These are phyloP conservation scores for Nakaseomyces nivariensis DNA, from an alignment of 1,139 yeast species.

Conservation along the genomic window DNA sequence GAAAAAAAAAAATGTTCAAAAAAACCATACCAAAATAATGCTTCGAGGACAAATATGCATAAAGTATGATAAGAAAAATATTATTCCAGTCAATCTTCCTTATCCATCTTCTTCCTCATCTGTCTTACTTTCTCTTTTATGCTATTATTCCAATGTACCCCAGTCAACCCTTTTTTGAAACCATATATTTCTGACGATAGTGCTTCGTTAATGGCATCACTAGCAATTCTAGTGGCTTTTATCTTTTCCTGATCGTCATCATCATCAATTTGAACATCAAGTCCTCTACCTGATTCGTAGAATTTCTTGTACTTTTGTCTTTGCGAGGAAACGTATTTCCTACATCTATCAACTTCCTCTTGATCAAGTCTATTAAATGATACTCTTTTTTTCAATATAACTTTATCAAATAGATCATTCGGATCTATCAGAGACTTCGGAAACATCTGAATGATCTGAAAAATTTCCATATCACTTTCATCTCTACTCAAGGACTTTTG, in stretches of 20 bases:
- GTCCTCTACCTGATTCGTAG: constrained; percentile 2
- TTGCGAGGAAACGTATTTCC: constrained; percentile 64
- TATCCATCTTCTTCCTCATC: constrained; percentile 23
- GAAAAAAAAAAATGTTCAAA: too few species aligned
- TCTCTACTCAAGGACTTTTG: constrained; percentile 10
- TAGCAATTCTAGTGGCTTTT: constrained; percentile 13
- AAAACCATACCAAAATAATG: neutral
- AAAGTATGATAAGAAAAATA: neutral
- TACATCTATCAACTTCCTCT: constrained; percentile 67
- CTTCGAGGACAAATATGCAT: too few species aligned
- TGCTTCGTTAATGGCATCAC: constrained; percentile 26
- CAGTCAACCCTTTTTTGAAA: constrained; percentile 31
- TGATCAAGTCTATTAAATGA: constrained; percentile 72
- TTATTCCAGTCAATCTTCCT: neutral
- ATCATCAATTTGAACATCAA: neutral
- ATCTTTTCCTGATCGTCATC: constrained; percentile 1
- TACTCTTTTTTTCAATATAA: constrained; percentile 60
- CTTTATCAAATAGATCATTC: constrained; percentile 54
- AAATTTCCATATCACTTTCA: constrained; percentile 72
- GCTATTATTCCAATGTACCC: constrained; percentile 35
- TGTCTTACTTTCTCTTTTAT: constrained; percentile 31
- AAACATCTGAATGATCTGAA: constrained; percentile 73
- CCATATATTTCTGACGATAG: constrained; percentile 33
- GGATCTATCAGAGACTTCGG: constrained; percentile 73
- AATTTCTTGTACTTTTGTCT: constrained; percentile 36